These are phyloP conservation scores for Athelia psychrophila DNA, from an alignment of 1,284 basidiomycete species.

Conservation along the genomic window DNA sequence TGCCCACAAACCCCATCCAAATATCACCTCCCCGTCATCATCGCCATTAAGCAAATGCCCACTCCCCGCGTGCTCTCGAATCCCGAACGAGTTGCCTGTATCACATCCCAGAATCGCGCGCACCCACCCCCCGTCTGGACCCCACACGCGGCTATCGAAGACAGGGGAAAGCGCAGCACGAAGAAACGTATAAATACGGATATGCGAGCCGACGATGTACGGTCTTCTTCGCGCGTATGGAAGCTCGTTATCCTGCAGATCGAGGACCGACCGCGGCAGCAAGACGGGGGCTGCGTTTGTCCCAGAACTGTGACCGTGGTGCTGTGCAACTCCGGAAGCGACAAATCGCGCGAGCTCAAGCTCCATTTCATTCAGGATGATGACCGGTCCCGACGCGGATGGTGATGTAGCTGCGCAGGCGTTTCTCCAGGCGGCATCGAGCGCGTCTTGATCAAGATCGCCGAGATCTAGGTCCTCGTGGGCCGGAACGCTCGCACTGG, in stretches of 20 bases:
- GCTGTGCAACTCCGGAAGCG: constrained; percentile 41
- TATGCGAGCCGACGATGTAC: constrained; percentile 38
- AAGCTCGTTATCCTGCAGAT: constrained; percentile 51
- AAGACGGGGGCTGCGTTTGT: constrained; percentile 3
- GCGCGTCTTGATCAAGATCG: constrained; percentile 21
- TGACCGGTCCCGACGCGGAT: constrained; percentile 15
- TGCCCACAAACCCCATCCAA: constrained; percentile 61
- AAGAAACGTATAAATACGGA: constrained; percentile 47
- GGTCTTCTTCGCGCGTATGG: constrained; percentile 35
- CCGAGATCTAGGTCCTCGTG: too few relatives aligned
- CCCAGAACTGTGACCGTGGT: constrained; percentile 17
- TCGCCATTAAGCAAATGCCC: constrained; percentile 10
- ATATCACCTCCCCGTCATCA: constrained; percentile 51
- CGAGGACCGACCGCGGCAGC: constrained; percentile 34
- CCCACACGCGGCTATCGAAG: constrained; percentile 25
- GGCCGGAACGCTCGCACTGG: too few relatives aligned
- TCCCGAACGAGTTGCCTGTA: constrained; percentile 63
- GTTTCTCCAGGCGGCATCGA: constrained; percentile 31
- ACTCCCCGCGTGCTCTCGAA: constrained; percentile 48
- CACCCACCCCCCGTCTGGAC: constrained; percentile 18
- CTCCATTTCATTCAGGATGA: constrained; percentile 43
- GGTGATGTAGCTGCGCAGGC: constrained; percentile 7
- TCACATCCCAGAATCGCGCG: constrained; percentile 54
- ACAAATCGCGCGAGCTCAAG: constrained; percentile 52
- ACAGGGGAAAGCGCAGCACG: constrained; percentile 34